Conservation (phyloP, 2,329 filamentous ascomycete genomes). For the Plenodomus tracheiphilus region DNA sequence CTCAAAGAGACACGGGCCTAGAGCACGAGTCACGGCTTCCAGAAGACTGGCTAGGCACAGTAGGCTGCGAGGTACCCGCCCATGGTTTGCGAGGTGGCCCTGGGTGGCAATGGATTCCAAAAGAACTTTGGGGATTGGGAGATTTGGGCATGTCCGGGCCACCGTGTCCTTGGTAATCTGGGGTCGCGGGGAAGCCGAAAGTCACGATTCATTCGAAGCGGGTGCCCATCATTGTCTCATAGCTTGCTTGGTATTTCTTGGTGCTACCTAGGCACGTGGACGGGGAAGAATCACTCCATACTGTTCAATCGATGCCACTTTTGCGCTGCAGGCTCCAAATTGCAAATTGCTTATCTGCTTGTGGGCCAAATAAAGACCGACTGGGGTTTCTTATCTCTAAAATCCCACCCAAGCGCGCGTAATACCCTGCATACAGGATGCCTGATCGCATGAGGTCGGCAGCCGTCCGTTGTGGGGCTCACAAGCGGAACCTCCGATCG, state of each 20-base stretch:
- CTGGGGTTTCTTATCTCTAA: not conserved
- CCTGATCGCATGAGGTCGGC: not conserved
- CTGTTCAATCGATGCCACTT: not conserved
- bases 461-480: not conserved
- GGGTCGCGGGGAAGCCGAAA: slow-evolving; percentile 2
- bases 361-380: not conserved
- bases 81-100: slow-evolving; percentile 13
- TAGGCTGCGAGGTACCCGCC: slow-evolving; percentile 7
- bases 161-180: not conserved
- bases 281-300: not conserved
- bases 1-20: slow-evolving; percentile 10
- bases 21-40: slow-evolving; percentile 11
- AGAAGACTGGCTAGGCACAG: slow-evolving; percentile 10
- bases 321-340: not conserved
- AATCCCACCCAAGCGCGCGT: not conserved
- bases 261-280: not conserved
- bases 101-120: slow-evolving; percentile 2
- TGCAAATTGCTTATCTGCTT: not conserved
- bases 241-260: not conserved
- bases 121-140: slow-evolving; percentile 3
- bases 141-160: not conserved
- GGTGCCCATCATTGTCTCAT: not conserved
- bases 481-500: not conserved
- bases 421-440: not conserved
- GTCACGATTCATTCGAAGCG: not conserved